Evolutionary conservation across 441 rosid genomes (phyloP).

Genomic region (Cnidoscolus chayamansa): DNA sequence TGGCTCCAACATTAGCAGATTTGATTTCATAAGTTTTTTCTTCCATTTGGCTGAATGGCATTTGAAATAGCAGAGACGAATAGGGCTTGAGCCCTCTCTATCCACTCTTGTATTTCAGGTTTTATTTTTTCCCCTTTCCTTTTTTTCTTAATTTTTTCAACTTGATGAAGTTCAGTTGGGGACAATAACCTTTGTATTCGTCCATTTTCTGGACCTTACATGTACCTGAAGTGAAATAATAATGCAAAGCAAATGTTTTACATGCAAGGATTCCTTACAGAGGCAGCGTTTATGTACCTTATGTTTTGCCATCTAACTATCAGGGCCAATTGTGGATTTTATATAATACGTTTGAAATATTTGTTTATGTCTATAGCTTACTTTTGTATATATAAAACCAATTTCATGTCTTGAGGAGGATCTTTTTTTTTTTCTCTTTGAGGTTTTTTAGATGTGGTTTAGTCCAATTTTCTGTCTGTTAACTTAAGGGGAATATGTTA

Average conservation of each 20-base stretch:
- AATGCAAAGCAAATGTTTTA: background rate
- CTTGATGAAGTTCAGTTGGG: background rate
- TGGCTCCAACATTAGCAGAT: conserved; percentile 33
- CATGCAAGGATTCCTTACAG: background rate
- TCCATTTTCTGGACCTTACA: background rate
- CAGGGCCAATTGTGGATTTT: too few relatives aligned
- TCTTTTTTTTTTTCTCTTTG: too few relatives aligned
- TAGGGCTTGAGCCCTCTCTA: conserved; percentile 47
- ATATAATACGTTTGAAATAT: too few relatives aligned
- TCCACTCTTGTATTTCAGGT: conserved; percentile 31
- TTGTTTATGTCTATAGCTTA: too few relatives aligned
- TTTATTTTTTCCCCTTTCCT: background rate
- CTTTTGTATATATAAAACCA: too few relatives aligned
- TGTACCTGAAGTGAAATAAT: too few relatives aligned
- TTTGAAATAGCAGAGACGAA: conserved; percentile 51
- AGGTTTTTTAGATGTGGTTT: background rate
- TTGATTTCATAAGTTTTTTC: conserved; percentile 37
- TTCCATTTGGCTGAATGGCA: conserved; percentile 90
- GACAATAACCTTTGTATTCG: background rate
- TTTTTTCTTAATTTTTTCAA: background rate
- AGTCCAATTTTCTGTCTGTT: background rate
- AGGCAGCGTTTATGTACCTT: background rate
- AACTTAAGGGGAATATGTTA: conserved; percentile 17
- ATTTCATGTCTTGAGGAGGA: too few relatives aligned
- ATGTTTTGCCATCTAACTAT: background rate